Percentiles rank a stretch among this genome's conserved stretches.
Conservation (phyloP, 2,329 filamentous ascomycete genomes). For the Colletotrichum gloeosporioides region DNA sequence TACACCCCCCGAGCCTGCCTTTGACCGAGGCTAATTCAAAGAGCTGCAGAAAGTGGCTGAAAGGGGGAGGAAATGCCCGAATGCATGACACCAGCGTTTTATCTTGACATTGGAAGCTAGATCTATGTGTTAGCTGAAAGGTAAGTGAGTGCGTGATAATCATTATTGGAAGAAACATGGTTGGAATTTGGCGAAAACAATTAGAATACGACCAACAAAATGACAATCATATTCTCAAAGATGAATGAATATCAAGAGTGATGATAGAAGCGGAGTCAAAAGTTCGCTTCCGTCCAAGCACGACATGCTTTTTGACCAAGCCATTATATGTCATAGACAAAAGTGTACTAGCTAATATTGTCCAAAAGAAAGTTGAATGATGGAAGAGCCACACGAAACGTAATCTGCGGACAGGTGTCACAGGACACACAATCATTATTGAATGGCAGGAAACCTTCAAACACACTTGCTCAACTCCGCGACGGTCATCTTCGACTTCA, state of each 20-base stretch:
- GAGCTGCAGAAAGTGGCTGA: background rate
- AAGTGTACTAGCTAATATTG: background rate
- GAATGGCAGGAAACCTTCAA: background rate
- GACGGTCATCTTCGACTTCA: background rate
- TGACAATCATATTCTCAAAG: background rate
- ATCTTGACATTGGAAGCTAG: background rate
- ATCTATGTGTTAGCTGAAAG: background rate
- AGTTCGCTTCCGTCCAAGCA: background rate
- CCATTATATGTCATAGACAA: background rate
- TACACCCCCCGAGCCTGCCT: background rate
- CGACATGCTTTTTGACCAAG: background rate
- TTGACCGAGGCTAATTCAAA: background rate
- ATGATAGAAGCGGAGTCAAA: background rate
- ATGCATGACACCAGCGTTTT: background rate
- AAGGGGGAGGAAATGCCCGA: background rate
- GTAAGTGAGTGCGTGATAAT: background rate
- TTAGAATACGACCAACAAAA: background rate
- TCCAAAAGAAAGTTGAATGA: background rate
- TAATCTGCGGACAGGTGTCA: background rate
- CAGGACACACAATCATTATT: background rate
- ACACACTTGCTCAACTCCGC: background rate
- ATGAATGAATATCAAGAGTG: background rate
- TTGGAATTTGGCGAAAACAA: too few relatives aligned
- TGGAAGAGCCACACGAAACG: background rate
- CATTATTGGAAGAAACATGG: background rate